Evolutionary conservation across 345 rosid species (phyloP).

Genomic region (Nasturtium officinale): DNA sequence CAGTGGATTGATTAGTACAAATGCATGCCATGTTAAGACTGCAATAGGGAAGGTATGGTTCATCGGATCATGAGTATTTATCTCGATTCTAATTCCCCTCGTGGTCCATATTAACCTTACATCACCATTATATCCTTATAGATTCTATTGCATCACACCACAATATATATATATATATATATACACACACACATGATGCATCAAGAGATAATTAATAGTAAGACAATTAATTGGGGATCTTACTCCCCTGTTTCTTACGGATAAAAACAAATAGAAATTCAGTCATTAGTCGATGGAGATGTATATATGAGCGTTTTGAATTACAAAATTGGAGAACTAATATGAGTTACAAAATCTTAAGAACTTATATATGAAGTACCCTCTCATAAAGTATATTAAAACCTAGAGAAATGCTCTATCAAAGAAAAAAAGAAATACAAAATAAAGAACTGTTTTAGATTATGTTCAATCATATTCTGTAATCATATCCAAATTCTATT

Average conservation of each 20-base stretch:
- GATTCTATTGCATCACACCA: slow-evolving; percentile 7
- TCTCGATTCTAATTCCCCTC: slow-evolving; percentile 37
- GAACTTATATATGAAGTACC: no score
- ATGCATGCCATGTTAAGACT: slow-evolving; percentile 41
- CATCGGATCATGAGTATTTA: slow-evolving; percentile 41
- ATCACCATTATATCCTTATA: slow-evolving; percentile 25
- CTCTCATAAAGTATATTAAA: no score
- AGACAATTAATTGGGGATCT: slow-evolving; percentile 1
- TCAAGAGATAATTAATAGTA: slow-evolving; percentile 1
- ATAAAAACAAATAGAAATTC: slow-evolving; percentile 12
- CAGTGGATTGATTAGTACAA: slow-evolving; percentile 45
- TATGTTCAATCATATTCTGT: no score
- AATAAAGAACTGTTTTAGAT: no score
- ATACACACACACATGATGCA: no score
- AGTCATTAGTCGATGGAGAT: slow-evolving; percentile 13
- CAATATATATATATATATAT: not conserved
- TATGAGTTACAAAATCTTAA: no score
- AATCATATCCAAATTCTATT: no score
- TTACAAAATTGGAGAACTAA: no score
- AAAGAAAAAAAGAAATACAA: no score
- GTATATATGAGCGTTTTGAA: not conserved
- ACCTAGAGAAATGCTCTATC: no score
- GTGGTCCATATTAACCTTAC: slow-evolving; percentile 39
- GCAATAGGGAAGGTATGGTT: slow-evolving; percentile 41
- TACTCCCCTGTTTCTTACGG: slow-evolving; percentile 7